Evolutionary conservation across 495 filamentous ascomycete species (phyloP), one percentile per base, ranked within the genome.

Genomic region (Pseudoneurospora amorphoporcata): DNA sequence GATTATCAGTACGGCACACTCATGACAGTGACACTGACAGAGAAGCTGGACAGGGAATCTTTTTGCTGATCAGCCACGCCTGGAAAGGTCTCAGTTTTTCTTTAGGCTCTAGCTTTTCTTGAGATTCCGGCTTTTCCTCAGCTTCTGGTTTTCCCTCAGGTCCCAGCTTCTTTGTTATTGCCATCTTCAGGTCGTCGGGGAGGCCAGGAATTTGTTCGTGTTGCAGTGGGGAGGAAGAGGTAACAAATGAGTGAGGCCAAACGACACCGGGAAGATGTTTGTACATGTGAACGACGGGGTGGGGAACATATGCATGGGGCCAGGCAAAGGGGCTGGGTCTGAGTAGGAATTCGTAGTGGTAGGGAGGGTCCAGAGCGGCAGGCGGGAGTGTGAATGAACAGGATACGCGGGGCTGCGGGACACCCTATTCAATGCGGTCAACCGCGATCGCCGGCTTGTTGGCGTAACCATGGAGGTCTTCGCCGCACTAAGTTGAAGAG

Each of bases 401-500:
- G 47, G 12, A 58, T 32, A 4, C 29, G 29, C 53, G 14, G 23
- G 3, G 29, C 45, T 53, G 23, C 19, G 9, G 14, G 29, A 35
- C 12, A 61, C 6, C 10, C 53, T 61, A 61, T 32, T 61, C 53
- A 4, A 61, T 61, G 12, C 53, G 53, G 53, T 61, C 53, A 17
- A 32, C 53, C 53, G 53, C 14, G 29, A 3, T 23, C 12, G 29
- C 12, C 12, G 7, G 8, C 77, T 90, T 87, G 68, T 88, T 91
- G 74, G 89, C 88, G 72, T 94, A 83, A 73, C 91, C 89, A 43
- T 93, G 90, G 17, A 99, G 87, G 69, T 94, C 94, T 83, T 99
- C 95, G 75, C 96, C 95, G 73, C 89, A 92, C 94, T 97, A 75
- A 79, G 29, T 35, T 32, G 23, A 68, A 47, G 8, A 8, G 68